Evolutionary conservation across 345 rosid species (phyloP), one percentile per base, ranked within the genome.

Genomic region (Raphanus sativus): DNA sequence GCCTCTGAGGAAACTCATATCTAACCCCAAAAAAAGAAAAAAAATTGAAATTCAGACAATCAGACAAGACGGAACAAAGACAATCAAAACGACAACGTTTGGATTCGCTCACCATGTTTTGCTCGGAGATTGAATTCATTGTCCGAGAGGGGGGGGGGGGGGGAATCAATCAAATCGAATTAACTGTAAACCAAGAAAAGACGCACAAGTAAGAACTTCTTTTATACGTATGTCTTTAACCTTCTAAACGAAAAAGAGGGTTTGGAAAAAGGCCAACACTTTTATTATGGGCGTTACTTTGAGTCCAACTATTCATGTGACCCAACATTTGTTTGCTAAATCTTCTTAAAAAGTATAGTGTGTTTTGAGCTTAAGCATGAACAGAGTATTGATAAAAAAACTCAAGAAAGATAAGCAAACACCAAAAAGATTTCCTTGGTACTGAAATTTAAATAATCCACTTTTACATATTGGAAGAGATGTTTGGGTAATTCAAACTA

Each of bases 1-100:
- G 34, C 74, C 86, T 80, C 78, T 87, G 69, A 87, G 73, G 80
- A 89, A 86, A 83, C 91, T 89, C 97, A 91, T 91, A 29, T 62
- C 87, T 81, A 54, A 3, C 0, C 10, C 21, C 21, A 24, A 2
- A 15, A 15, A 25, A 2, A 13, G 12, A 24, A 0, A 17, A 2
- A 67, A 76, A 33, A 85, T 86, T n/a, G 77, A 84, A 79, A 15
- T 81, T 88, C 83, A 88, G 69, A 77, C 32, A 21, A 21, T 21
- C 21, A 21, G 21, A 21, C 21, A 21, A 21, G 21, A 21, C 21
- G 21, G 88, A 83, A 89, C 42, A 67, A 2, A 21, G 79, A 68
- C 38, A 61, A 24, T 8, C 7, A 15, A 4, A 24, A 4, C 52
- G 50, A 58, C 0, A 29, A 30, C 24, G 21, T 45, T 34, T 56